Evolutionary conservation across 2,329 filamentous ascomycete genomes (phyloP), one percentile per base, ranked within the genome.

Genomic region (Colletotrichum tanaceti): DNA sequence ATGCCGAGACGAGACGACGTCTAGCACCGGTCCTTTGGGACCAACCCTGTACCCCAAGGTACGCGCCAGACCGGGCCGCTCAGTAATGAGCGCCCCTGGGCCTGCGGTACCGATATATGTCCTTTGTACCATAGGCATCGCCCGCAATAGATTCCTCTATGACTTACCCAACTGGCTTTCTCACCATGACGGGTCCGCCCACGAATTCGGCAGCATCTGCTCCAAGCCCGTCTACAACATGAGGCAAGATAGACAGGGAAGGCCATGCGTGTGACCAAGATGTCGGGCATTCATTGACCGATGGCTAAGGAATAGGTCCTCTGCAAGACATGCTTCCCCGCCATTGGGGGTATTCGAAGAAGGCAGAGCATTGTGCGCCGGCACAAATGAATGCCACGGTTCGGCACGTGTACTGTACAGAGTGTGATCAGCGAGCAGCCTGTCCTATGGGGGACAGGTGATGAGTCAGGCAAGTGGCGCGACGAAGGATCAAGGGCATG

Each of bases 111-210:
- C 53, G 64, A 68, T 59, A 43, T 35, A 53, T 71, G 69, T 68
- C 65, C 64, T 55, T 66, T 72, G 71, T 72, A 72, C 63, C 69
- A 72, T 72, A 71, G 58, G 70, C 59, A 67, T 71, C 63, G 65
- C 62, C 61, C 66, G 57, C 71, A 72, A 72, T 72, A 72, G 71
- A 72, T 72, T 70, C 60, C 70, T 63, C 63, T 62, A 54, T 68
- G 65, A 65, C 39, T 68, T 68, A 57, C 43, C 46, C 28, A 24
- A 38, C 16, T 53, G 18, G n/a, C 20, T 9, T 13, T 24, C 5
- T 20, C 1, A 22, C 9, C 18, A 9, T 32, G 50, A 6, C 28
- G 20, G 32, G 28, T 35, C 10, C 10, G 18, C 16, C 7, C 18
- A n/a, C 28, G 11, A 18, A 5, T 28, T 52, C 18, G 9, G 13